A percentile compares a stretch with the other conserved stretches of the same genome.
These are phyloP conservation scores for Halophytophthora batemanensis DNA, from an alignment of 352 stramenopile species.

Conservation along the genomic window DNA sequence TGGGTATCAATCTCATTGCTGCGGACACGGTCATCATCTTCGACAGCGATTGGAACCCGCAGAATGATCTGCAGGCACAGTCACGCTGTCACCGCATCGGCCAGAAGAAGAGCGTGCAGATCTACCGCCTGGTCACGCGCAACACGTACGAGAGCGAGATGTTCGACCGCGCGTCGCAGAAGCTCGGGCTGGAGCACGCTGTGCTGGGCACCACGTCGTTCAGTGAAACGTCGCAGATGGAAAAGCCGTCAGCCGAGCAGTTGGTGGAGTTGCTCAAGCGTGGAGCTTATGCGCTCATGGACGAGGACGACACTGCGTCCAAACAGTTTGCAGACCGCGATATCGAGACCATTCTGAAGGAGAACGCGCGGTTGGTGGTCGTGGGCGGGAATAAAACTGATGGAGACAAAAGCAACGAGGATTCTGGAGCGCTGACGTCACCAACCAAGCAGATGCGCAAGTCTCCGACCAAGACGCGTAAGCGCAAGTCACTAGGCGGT, in stretches of 20 bases:
- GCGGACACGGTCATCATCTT: conserved; percentile 99
- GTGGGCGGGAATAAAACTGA: conserved; percentile 36
- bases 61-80: conserved; percentile 90
- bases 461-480: conserved; percentile 44
- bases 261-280: conserved; percentile 97
- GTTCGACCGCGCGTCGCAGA: conserved; percentile 97
- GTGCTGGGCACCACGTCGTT: conserved; percentile 94
- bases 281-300: conserved; percentile 97
- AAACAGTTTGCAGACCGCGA: conserved; percentile 94
- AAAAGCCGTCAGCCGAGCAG: conserved; percentile 88
- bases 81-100: conserved; percentile 97
- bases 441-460: conserved; percentile 31
- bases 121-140: conserved; percentile 97
- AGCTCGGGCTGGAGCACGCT: conserved; percentile 98
- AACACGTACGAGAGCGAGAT: conserved; percentile 99
- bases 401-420: conserved; percentile 28
- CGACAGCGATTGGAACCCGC: conserved; percentile 99
- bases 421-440: conserved; percentile 17
- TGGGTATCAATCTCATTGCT: conserved; percentile 98
- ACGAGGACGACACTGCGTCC: conserved; percentile 94
- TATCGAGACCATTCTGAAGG: conserved; percentile 95
- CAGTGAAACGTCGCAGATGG: conserved; percentile 87
- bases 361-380: conserved; percentile 78
- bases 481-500: conserved; percentile 72
- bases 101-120: conserved; percentile 97